A percentile compares a stretch with the other conserved stretches of the same genome.
These are phyloP conservation scores for Candida ortonii DNA, from an alignment of 805 yeast genomes.

Conservation along the genomic window DNA sequence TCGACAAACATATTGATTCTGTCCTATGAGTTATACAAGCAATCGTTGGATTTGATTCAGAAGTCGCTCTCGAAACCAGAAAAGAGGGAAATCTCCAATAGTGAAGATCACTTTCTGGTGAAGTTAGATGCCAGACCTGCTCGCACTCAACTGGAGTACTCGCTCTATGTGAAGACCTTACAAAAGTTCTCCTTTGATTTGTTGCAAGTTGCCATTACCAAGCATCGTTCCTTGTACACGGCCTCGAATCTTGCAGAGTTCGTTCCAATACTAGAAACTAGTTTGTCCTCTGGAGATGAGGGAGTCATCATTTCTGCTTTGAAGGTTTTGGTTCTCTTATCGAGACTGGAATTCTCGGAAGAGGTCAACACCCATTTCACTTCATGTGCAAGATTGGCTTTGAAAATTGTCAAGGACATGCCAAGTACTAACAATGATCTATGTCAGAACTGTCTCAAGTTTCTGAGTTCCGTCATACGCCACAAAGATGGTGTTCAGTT, in stretches of 20 bases:
- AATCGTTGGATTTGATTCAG: constrained; percentile 38
- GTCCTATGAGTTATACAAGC: constrained; percentile 69
- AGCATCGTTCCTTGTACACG: constrained; percentile 57
- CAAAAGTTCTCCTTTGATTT: constrained; percentile 77
- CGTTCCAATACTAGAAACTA: constrained; percentile 63
- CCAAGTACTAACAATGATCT: constrained; percentile 77
- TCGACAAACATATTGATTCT: constrained; percentile 59
- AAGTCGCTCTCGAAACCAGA: constrained; percentile 17
- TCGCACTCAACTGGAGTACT: constrained; percentile 52
- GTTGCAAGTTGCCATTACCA: constrained; percentile 65
- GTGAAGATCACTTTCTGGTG: constrained; percentile 67
- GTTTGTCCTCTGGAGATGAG: constrained; percentile 68
- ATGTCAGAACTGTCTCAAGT: constrained; percentile 75
- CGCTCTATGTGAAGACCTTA: constrained; percentile 56
- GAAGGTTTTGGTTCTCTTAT: constrained; percentile 55
- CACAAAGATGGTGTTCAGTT: constrained; percentile 62
- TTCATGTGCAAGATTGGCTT: constrained; percentile 55
- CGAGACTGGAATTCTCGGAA: constrained; percentile 61
- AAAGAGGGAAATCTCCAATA: constrained; percentile 20
- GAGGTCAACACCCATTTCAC: constrained; percentile 52
- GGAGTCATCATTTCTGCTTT: constrained; percentile 69
- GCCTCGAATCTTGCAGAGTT: constrained; percentile 66
- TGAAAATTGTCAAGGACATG: constrained; percentile 65
- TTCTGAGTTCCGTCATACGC: constrained; percentile 68
- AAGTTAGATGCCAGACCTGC: constrained; percentile 59